phyloP scores from a whole-genome alignment of 225 moss, liverwort and hornwort genomes.

The Anthoceros angustus region DNA sequence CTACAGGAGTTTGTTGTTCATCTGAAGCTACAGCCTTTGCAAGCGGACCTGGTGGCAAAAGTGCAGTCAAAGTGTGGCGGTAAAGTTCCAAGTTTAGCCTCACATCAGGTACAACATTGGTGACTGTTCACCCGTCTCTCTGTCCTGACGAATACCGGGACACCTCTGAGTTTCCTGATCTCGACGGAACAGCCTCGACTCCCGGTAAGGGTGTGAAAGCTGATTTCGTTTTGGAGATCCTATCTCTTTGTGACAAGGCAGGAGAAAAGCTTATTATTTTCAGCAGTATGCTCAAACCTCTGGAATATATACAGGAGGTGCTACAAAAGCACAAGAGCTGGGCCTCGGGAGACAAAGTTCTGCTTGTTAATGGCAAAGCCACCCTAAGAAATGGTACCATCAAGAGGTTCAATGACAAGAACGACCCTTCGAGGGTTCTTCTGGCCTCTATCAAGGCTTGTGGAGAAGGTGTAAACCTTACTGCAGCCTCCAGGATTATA shows the following conservation, averaged over 20 bases:
- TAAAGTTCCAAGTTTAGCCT: too few species aligned
- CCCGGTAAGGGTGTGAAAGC: slow-evolving; percentile 40
- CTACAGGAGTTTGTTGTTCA: background rate
- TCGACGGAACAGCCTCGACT: background rate
- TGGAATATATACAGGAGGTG: slow-evolving; percentile 36
- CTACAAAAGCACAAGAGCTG: slow-evolving; percentile 22
- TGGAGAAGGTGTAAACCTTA: slow-evolving; percentile 66
- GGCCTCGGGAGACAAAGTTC: slow-evolving; percentile 31
- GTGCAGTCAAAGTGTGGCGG: background rate
- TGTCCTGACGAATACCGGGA: background rate
- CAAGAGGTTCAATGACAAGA: slow-evolving; percentile 29
- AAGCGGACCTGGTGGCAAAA: background rate
- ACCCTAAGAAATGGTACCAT: too few species aligned
- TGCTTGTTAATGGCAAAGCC: slow-evolving; percentile 54
- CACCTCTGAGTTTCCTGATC: background rate
- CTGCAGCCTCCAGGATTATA: slow-evolving; percentile 72
- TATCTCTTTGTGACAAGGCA: slow-evolving; percentile 24
- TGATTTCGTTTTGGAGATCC: slow-evolving; percentile 35
- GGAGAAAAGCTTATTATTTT: slow-evolving; percentile 71
- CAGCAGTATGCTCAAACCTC: slow-evolving; percentile 45
- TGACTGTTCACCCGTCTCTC: too few species aligned
- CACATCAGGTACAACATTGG: too few species aligned
- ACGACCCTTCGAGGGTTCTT: slow-evolving; percentile 25
- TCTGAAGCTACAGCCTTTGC: background rate
- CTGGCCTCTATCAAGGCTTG: slow-evolving; percentile 71